Evolutionary conservation across 305 asterid genomes (phyloP).

Genomic region (Fraxinus velutina): DNA sequence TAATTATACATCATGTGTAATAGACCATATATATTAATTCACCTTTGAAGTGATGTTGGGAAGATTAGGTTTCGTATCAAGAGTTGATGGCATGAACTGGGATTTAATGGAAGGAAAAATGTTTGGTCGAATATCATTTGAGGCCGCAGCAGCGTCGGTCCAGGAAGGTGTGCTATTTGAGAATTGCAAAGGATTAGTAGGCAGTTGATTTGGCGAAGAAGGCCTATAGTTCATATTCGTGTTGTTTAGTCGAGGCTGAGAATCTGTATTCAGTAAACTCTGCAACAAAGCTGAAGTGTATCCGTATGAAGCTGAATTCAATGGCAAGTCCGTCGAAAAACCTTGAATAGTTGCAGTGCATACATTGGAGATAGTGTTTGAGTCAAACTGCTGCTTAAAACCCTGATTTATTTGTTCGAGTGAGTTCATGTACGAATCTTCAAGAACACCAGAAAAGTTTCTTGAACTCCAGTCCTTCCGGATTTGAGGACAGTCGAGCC

Average conservation of each 20-base stretch:
- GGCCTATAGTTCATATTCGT: conserved; percentile 29
- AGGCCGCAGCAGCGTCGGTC: conserved; percentile 1
- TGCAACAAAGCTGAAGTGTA: conserved; percentile 40
- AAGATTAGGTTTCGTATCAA: neutral
- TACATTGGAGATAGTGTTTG: neutral
- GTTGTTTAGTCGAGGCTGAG: conserved; percentile 16
- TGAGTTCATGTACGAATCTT: conserved; percentile 12
- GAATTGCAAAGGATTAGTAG: conserved; percentile 22
- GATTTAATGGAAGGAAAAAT: conserved; percentile 35
- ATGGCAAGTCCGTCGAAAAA: conserved; percentile 20
- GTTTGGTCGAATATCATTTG: conserved; percentile 3
- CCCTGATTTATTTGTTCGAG: neutral
- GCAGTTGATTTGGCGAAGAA: too few relatives aligned
- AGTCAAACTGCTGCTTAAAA: neutral
- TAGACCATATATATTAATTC: neutral
- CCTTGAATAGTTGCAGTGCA: neutral
- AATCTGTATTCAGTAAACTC: conserved; percentile 31
- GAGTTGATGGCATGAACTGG: conserved; percentile 30
- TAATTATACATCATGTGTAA: neutral
- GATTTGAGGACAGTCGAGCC: neutral
- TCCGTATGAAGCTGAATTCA: conserved; percentile 29
- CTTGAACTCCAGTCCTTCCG: neutral
- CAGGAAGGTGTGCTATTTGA: conserved; percentile 28
- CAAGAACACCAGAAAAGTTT: neutral
- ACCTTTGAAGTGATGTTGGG: neutral